Conservation (phyloP, 176 grass and related monocot species). For the Puya raimondii region DNA sequence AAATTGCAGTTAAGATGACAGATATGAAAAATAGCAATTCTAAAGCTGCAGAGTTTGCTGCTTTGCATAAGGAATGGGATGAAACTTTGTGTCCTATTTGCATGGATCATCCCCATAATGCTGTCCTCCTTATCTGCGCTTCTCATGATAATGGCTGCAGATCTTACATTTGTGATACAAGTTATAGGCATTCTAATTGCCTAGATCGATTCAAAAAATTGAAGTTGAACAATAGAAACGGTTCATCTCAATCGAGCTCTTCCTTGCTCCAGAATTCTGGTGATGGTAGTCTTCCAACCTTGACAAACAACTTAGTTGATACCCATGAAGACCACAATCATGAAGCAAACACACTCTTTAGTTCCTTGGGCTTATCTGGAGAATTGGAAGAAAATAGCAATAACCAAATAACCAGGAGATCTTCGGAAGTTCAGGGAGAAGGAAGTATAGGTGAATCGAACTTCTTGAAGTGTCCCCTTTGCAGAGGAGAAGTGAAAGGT, state of each 20-base stretch:
- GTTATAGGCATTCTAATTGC: constrained; percentile 95
- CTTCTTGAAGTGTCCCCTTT: constrained; percentile 73
- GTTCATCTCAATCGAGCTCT: constrained; percentile 55
- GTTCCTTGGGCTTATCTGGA: constrained; percentile 5
- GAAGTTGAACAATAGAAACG: constrained; percentile 53
- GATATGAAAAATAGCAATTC: constrained; percentile 56
- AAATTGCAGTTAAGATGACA: constrained; percentile 75
- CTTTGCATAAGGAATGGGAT: constrained; percentile 90
- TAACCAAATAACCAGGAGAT: constrained; percentile 39
- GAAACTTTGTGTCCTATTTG: constrained; percentile 94
- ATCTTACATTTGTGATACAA: constrained; percentile 96
- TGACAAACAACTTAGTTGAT: constrained; percentile 25
- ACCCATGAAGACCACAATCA: constrained; percentile 11
- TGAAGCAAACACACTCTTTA: constrained; percentile 5
- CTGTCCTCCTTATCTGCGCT: constrained; percentile 83
- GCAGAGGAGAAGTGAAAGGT: constrained; percentile 68
- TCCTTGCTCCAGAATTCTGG: constrained; percentile 44
- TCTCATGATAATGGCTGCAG: constrained; percentile 86
- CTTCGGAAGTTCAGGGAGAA: constrained; percentile 23
- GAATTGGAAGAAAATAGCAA: constrained; percentile 13
- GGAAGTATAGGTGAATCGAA: constrained; percentile 26
- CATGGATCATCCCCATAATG: constrained; percentile 99
- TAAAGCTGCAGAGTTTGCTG: constrained; percentile 39
- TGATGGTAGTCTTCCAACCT: constrained; percentile 33
- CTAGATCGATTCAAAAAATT: constrained; percentile 90